Evolutionary conservation across 129 eudicot species (phyloP).

Genomic region (Logfia minima): DNA sequence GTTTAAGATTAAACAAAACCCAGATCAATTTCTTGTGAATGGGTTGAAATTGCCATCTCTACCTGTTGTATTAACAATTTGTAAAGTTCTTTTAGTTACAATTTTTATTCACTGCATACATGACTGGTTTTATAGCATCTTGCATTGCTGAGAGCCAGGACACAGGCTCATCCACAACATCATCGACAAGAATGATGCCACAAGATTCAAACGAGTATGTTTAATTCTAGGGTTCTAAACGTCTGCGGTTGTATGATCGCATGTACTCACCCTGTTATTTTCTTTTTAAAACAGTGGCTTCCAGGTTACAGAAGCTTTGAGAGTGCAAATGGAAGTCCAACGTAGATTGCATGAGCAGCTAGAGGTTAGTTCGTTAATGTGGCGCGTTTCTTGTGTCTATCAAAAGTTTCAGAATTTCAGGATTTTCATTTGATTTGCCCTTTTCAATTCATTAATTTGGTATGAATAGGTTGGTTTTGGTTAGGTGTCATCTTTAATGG

Average conservation of each 20-base stretch:
- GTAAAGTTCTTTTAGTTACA: neutral
- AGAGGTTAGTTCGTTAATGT: conserved; percentile 51
- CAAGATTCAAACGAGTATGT: conserved; percentile 81
- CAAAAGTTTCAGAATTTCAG: neutral
- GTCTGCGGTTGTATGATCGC: neutral
- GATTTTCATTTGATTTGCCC: neutral
- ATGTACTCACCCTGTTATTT: neutral
- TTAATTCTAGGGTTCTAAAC: conserved; percentile 5
- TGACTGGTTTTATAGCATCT: conserved; percentile 52
- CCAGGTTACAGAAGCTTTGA: conserved; percentile 93
- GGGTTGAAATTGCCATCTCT: neutral
- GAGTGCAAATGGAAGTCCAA: conserved; percentile 91
- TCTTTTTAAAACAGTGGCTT: conserved; percentile 53
- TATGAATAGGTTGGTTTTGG: neutral
- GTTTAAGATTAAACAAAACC: neutral
- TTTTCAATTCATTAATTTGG: neutral
- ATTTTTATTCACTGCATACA: conserved; percentile 4
- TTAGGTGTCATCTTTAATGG: neutral
- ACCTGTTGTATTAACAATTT: neutral
- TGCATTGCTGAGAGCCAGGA: conserved; percentile 82
- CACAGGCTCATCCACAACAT: conserved; percentile 72
- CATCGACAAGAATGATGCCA: conserved; percentile 73
- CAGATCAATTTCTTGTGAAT: neutral
- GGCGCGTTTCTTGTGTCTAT: neutral
- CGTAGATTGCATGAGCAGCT: conserved; percentile 80